Conservation (phyloP, 73 alveolate species). For the Tetrahymena borealis region DNA sequence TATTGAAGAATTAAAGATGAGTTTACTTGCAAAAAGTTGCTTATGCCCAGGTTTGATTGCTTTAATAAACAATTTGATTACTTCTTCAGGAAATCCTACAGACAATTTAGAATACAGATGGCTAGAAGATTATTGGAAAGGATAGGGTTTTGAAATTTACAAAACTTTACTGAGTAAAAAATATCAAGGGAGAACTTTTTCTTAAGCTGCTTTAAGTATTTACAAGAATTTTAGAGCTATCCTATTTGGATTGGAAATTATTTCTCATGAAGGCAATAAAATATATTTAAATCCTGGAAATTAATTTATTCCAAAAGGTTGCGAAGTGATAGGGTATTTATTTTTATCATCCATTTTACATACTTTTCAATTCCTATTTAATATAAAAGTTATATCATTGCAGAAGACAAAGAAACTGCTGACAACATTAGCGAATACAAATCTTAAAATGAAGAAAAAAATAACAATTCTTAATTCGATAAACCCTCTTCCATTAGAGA, state of each 20-base stretch:
- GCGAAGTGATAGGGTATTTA: background rate
- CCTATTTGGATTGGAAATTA: conserved; percentile 86
- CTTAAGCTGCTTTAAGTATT: conserved; percentile 66
- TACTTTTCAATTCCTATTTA: conserved; percentile 33
- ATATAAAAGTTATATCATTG: conserved; percentile 57
- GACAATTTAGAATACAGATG: conserved; percentile 67
- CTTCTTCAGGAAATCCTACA: conserved; percentile 69
- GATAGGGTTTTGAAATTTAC: conserved; percentile 88
- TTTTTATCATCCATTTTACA: background rate
- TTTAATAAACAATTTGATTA: conserved; percentile 76
- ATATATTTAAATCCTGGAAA: conserved; percentile 81
- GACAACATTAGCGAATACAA: conserved; percentile 41
- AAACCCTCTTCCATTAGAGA: background rate
- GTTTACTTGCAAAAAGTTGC: conserved; percentile 86
- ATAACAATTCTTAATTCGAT: background rate
- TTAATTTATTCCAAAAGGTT: conserved; percentile 50
- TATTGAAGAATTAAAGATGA: conserved; percentile 83
- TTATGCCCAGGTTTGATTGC: conserved; percentile 88
- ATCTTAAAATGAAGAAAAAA: background rate
- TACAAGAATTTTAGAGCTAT: conserved; percentile 70
- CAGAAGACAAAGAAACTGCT: conserved; percentile 62
- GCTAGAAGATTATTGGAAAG: conserved; percentile 89
- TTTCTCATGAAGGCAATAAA: conserved; percentile 56
- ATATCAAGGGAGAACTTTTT: conserved; percentile 62
- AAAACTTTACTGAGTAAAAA: conserved; percentile 59